Evolutionary conservation across 2,329 filamentous ascomycete genomes (phyloP), one percentile per base, ranked within the genome.

Genomic region (Nigrospora osmanthi): DNA sequence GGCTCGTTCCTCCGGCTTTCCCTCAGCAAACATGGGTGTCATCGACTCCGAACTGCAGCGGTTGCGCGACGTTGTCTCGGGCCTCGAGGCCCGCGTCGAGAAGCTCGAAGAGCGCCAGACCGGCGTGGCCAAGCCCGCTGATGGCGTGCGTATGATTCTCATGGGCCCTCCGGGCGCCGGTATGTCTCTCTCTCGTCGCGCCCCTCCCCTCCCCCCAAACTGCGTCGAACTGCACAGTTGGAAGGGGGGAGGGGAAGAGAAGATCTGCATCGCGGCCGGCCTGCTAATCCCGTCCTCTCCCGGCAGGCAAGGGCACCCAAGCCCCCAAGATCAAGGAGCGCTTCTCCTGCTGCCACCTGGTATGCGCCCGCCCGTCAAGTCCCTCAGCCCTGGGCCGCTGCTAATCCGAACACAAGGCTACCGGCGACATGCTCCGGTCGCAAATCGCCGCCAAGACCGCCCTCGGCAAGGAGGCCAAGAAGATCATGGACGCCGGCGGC

Each of bases 401-500:
- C 40, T 42, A 30, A 42, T 33, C 14, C n/a, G 28, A 40, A 19
- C 40, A 47, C 47, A 53, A 96, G 90, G 93, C 93, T 52, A 98
- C 93, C 48, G 93, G 93, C 67, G 93, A 98, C 71, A 98, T 98
- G 93, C 81, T 98, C 62, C 89, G 93, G 62, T 95, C 90, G 56
- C 93, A 98, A 71, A 93, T 98, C 63, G 87, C 91, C 54, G 94
- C 95, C 74, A 96, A 97, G 83, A 98, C 93, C 47, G 71, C 87
- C 48, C 82, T 98, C 54, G 93, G 93, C 58, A 81, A 87, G 64
- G 89, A 96, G 75, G 93, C 93, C 55, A 98, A 98, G 84, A 97
- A 97, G 83, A 98, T 98, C 69, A 98, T 98, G 93, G 93, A 98
- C 65, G 86, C 91, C 66, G 93, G 93, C 59, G 91, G 91, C 57